A percentile compares a stretch with the other conserved stretches of the same genome.
phyloP scores from a whole-genome alignment of 257 asterid species.

The Solanum neorickii region DNA sequence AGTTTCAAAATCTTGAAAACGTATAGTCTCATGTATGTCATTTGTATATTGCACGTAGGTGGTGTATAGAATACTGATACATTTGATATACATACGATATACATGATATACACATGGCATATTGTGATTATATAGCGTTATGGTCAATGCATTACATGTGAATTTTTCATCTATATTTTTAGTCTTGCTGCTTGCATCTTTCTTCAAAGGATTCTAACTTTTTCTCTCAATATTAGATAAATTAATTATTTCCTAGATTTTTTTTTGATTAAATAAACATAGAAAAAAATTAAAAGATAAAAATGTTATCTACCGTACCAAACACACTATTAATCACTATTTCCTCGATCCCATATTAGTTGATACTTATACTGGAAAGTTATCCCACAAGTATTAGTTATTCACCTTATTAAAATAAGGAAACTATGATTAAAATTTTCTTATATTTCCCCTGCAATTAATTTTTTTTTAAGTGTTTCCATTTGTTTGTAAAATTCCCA shows the following conservation, averaged over 20 bases:
- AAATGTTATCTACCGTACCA: background rate
- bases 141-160: background rate
- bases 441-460: too few species aligned
- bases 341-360: too few species aligned
- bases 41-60: background rate
- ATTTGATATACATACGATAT: background rate
- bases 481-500: too few species aligned
- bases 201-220: background rate
- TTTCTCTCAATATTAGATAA: background rate
- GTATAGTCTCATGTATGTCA: background rate
- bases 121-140: background rate
- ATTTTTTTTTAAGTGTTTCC: too few species aligned
- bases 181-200: background rate
- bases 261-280: background rate
- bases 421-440: too few species aligned
- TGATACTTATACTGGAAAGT: too few species aligned
- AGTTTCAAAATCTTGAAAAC: background rate
- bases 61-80: background rate
- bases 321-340: background rate
- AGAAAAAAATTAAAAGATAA: background rate
- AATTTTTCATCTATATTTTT: background rate
- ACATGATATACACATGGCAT: background rate
- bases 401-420: too few species aligned
- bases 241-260: background rate
- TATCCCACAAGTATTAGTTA: too few species aligned